Base-by-base conservation (phyloP, 768 basidiomycete species). In the Russula earlei region DNA sequence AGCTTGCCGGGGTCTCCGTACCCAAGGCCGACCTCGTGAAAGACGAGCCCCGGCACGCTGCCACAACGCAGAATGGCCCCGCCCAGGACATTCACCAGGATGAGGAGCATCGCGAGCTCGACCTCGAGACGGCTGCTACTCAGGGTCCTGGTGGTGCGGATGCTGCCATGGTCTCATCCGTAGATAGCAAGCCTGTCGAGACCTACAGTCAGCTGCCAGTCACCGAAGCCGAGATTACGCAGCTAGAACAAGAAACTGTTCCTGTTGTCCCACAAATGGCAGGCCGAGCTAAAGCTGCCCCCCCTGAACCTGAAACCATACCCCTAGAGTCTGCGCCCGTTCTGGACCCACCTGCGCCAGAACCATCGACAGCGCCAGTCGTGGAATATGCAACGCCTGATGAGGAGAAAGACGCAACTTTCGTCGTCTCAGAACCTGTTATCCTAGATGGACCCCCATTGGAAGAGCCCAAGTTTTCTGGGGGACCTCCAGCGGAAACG, bases 181-280 rank as follows among this genome's bases (percentile, higher is more conserved):
- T 58, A 49, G 66, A 66, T 19, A 70, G 67, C 48, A 68, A 71
- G 56, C 63, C 67, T 24, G 66, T 61, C 12, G 62, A 64, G 12
- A 24, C 64, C 33, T 65, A 48, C 25, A 19, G 19, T 57, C 20
- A 59, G 52, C n/a, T 14, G 11, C 27, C 49, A 25, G 24, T 54
- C 7, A 36, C 51, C 29, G 47, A 46, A 41, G 49, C 54, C 11
- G 49, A 55, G n/a, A 43, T 38, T 15, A 52, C 31, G 25, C 49
- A 40, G 15, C 43, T 19, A 15, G 46, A 38, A 33, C 33, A 29
- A 8, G 36, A 31, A 22, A 3, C 44, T 46, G 22, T 25, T 5
- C n/a, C 44, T 41, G n/a, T 40, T 36, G 19, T 25, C 22, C 47
- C 43, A n/a, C n/a, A n/a, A n/a, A n/a, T n/a, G 10, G 5, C 29